Evolutionary conservation across 2,329 filamentous ascomycete genomes (phyloP).

Genomic region (Talaromyces sp.): DNA sequence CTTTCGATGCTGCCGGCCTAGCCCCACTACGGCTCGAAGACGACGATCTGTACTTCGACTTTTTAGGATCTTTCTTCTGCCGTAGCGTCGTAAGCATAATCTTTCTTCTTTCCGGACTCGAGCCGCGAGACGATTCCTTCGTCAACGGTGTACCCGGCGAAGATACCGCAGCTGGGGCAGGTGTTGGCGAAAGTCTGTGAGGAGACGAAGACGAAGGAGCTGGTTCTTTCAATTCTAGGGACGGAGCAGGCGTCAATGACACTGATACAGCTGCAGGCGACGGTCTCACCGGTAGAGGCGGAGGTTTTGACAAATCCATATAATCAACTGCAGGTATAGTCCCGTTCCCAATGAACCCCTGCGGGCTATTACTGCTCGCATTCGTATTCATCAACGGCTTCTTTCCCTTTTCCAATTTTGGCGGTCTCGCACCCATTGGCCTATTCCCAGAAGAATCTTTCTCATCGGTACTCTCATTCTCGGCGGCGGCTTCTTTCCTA

Average conservation of each 20-base stretch:
- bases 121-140: slow-evolving; percentile 53
- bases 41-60: slow-evolving; percentile 41
- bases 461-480: slow-evolving; percentile 7
- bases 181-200: slow-evolving; percentile 26
- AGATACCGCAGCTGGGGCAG: slow-evolving; percentile 30
- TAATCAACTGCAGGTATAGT: slow-evolving; percentile 80
- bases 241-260: slow-evolving; percentile 2
- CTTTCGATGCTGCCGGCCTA: slow-evolving; percentile 58
- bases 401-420: slow-evolving; percentile 29
- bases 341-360: slow-evolving; percentile 71
- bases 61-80: slow-evolving; percentile 46
- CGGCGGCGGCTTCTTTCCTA: slow-evolving; percentile 51
- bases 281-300: slow-evolving; percentile 53
- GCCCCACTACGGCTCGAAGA: slow-evolving; percentile 40
- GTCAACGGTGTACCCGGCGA: slow-evolving; percentile 23
- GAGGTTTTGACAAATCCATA: slow-evolving; percentile 72
- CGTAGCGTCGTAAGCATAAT: slow-evolving; percentile 57
- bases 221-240: slow-evolving; percentile 18
- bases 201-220: slow-evolving; percentile 23
- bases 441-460: slow-evolving; percentile 21
- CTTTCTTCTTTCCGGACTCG: slow-evolving; percentile 60
- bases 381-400: slow-evolving; percentile 26
- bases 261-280: background rate
- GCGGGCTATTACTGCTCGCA: slow-evolving; percentile 25
- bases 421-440: background rate